phyloP scores from a whole-genome alignment of 2,329 filamentous ascomycete genomes.

The Eurotiales sp. region DNA sequence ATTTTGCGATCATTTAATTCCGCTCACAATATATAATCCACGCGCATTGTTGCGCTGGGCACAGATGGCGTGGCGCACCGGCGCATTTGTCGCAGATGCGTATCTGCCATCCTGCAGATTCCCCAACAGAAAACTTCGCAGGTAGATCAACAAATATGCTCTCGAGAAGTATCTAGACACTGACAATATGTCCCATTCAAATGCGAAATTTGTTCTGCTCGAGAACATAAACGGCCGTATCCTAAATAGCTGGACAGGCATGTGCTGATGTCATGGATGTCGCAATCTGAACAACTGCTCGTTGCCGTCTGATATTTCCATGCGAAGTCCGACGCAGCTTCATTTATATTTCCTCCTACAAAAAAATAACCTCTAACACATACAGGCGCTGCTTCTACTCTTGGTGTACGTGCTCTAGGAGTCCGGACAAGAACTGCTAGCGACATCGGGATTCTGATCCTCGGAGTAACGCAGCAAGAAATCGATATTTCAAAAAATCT shows the following conservation, averaged over 20 bases:
- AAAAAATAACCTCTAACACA: not conserved
- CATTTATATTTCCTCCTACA: not conserved
- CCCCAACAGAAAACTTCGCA: no score
- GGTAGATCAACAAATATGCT: no score
- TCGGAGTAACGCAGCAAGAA: not conserved
- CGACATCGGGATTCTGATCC: not conserved
- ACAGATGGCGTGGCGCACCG: not conserved
- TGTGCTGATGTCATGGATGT: not conserved
- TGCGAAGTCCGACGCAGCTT: not conserved
- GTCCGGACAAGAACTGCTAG: not conserved
- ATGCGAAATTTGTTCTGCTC: not conserved
- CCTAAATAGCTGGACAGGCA: not conserved
- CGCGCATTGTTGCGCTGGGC: not conserved
- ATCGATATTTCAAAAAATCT: no score
- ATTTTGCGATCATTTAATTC: not conserved
- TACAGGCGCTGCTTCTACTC: not conserved
- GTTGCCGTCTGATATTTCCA: not conserved
- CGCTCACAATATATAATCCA: not conserved
- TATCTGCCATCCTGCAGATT: no score
- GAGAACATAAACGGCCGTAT: not conserved
- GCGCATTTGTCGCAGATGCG: constrained; percentile 1
- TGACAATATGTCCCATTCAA: not conserved
- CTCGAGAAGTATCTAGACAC: no score
- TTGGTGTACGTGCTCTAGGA: constrained; percentile 1
- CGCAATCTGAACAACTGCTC: not conserved